These are phyloP conservation scores for Teratosphaeria zuluensis DNA, from an alignment of 2,329 filamentous ascomycete species.

Conservation along the genomic window DNA sequence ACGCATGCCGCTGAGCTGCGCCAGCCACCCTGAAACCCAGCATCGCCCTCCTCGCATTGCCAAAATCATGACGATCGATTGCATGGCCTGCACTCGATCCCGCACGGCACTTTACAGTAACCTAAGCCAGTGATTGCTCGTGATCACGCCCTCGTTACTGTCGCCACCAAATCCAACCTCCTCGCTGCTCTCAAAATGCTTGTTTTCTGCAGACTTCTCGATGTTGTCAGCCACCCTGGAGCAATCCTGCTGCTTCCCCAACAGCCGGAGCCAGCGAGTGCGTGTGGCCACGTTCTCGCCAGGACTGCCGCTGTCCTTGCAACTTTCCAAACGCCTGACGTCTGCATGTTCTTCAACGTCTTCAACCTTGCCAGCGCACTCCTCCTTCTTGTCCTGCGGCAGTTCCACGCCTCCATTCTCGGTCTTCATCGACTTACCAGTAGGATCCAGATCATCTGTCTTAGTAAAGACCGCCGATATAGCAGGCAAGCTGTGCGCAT, in stretches of 20 bases:
- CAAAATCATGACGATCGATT: neutral
- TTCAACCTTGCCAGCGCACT: neutral
- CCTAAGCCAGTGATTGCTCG: neutral
- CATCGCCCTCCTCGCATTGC: neutral
- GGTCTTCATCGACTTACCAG: neutral
- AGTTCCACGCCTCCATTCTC: neutral
- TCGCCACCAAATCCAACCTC: neutral
- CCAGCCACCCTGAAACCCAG: neutral
- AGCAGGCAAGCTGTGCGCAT: neutral
- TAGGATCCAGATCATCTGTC: neutral
- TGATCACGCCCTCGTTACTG: neutral
- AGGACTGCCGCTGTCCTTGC: neutral
- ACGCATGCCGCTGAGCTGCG: too few species aligned
- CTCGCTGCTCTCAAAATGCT: neutral
- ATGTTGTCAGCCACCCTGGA: too few species aligned
- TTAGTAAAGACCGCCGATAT: too few species aligned
- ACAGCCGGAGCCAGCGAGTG: neutral
- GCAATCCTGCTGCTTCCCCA: neutral
- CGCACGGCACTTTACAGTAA: neutral
- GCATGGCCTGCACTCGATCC: neutral
- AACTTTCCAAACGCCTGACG: too few species aligned
- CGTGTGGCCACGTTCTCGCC: neutral
- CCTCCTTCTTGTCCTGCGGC: neutral
- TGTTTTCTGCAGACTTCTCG: neutral
- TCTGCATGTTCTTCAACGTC: neutral